phyloP scores from a whole-genome alignment of 108 stramenopile genomes.

The Nitzschia sp. region DNA sequence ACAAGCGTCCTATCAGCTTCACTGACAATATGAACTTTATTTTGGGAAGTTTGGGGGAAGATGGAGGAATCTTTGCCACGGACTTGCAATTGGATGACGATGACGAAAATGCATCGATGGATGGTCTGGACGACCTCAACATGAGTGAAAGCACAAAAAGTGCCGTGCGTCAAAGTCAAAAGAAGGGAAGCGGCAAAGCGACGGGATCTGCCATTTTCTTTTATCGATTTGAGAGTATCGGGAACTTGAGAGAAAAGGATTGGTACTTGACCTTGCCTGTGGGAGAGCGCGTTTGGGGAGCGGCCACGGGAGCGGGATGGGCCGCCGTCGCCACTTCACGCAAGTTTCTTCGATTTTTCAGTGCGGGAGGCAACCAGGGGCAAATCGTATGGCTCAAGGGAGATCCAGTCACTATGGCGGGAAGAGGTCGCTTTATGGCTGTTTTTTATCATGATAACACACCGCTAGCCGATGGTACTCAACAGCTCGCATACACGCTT shows the following conservation, averaged over 20 bases:
- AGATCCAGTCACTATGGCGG: slow-evolving; percentile 77
- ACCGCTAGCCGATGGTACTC: slow-evolving; percentile 75
- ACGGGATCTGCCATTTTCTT: slow-evolving; percentile 78
- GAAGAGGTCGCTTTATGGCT: slow-evolving; percentile 64
- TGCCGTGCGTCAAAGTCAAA: slow-evolving; percentile 44
- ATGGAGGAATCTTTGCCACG: slow-evolving; percentile 78
- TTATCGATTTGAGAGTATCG: slow-evolving; percentile 80
- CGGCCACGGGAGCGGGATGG: slow-evolving; percentile 78
- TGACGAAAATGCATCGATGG: slow-evolving; percentile 48
- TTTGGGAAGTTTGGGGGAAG: slow-evolving; percentile 77
- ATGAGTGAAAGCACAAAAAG: slow-evolving; percentile 55
- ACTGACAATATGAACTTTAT: slow-evolving; percentile 78
- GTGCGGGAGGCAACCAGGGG: slow-evolving; percentile 70
- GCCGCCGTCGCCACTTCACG: slow-evolving; percentile 75
- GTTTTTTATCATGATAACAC: slow-evolving; percentile 67
- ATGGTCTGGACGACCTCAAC: slow-evolving; percentile 39
- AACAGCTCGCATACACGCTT: slow-evolving; percentile 70
- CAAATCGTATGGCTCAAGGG: slow-evolving; percentile 76
- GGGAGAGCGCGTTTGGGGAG: slow-evolving; percentile 76
- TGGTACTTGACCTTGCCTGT: slow-evolving; percentile 78
- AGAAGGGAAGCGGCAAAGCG: slow-evolving; percentile 30
- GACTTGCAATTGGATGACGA: slow-evolving; percentile 68
- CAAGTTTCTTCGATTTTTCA: slow-evolving; percentile 74
- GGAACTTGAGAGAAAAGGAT: slow-evolving; percentile 64
- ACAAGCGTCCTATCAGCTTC: slow-evolving; percentile 62